Evolutionary conservation across 2,329 filamentous ascomycete species (phyloP), one percentile per base, ranked within the genome.

Genomic region (Arachnopeziza araneosa): DNA sequence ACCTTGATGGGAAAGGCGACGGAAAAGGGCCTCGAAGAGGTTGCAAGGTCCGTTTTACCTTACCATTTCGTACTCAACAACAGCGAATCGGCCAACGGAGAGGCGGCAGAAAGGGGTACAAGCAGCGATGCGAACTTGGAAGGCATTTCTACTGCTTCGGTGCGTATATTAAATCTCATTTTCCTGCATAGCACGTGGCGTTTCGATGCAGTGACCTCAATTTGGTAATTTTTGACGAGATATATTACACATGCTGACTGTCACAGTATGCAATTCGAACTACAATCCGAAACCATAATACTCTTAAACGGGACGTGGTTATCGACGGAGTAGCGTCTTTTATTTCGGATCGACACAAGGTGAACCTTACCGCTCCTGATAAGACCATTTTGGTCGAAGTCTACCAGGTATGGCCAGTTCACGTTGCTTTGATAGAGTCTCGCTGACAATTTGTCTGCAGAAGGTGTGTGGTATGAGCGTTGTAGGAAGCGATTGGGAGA

Each of bases 321-420:
- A 93, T 95, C 73, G 84, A 87, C 68, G 83, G 82, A 64, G 81
- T 93, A 64, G 90, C 71, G 26, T 64, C 61, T 17, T 65, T 60
- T 17, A 70, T 72, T 48, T 66, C 89, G 4, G 76, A 78, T 49
- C 75, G 86, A 49, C 90, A 95, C 75, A 88, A 86, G 69, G 91
- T 95, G 60, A 85, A 93, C 68, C 81, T 96, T n/a, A 83, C 80
- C 54, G 82, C 80, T n/a, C 89, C 90, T 36, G 89, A 93, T 75
- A 84, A 90, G 70, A 83, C 93, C 32, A 87, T 95, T 66, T 75
- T 93, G 63, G 84, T 95, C 59, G 90, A 95, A 68, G 82, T 95
- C 59, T 93, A 89, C 73, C 86, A 91, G 82, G 90, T 90, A 80
- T 66, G 78, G 30, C 50, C 54, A 30, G 49, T 63, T 55, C 60